These are phyloP conservation scores for Pythium dissimile DNA, from an alignment of 352 stramenopile genomes.

Conservation along the genomic window DNA sequence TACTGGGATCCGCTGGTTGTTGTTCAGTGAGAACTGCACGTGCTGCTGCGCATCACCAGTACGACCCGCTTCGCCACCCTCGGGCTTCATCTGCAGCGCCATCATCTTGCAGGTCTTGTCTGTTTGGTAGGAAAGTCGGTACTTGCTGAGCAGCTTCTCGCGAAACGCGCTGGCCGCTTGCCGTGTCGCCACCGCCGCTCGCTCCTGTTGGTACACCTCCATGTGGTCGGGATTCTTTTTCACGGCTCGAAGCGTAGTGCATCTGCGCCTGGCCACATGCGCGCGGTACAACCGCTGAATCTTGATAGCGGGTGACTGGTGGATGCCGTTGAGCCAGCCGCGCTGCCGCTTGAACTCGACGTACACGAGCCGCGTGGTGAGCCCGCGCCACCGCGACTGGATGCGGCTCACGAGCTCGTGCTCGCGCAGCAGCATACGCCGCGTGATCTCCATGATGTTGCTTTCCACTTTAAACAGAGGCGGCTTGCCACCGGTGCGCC, in stretches of 20 bases:
- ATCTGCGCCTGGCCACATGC: slow-evolving; percentile 29
- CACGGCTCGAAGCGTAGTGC: slow-evolving; percentile 34
- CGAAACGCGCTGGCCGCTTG: slow-evolving; percentile 33
- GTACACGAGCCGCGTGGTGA: slow-evolving; percentile 61
- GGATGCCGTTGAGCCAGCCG: slow-evolving; percentile 54
- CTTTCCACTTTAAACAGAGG: slow-evolving; percentile 68
- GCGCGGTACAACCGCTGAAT: slow-evolving; percentile 66
- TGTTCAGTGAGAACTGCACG: slow-evolving; percentile 8
- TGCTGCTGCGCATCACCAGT: neutral
- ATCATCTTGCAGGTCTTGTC: slow-evolving; percentile 52
- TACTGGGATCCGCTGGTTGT: neutral
- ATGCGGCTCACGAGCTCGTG: slow-evolving; percentile 68
- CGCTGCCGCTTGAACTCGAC: slow-evolving; percentile 62
- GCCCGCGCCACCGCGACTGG: slow-evolving; percentile 54
- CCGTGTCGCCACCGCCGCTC: slow-evolving; percentile 20
- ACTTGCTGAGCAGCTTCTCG: slow-evolving; percentile 51
- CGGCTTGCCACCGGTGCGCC: slow-evolving; percentile 47
- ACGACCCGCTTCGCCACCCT: neutral
- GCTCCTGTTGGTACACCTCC: slow-evolving; percentile 35
- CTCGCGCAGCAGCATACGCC: slow-evolving; percentile 60
- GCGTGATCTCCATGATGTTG: slow-evolving; percentile 69
- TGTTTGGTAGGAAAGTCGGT: slow-evolving; percentile 50
- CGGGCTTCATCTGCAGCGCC: slow-evolving; percentile 15
- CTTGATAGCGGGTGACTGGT: slow-evolving; percentile 62
- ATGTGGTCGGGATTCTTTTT: slow-evolving; percentile 42